Evolutionary conservation across 1,284 basidiomycete species (phyloP).

Genomic region (Ceratobasidium sp.): DNA sequence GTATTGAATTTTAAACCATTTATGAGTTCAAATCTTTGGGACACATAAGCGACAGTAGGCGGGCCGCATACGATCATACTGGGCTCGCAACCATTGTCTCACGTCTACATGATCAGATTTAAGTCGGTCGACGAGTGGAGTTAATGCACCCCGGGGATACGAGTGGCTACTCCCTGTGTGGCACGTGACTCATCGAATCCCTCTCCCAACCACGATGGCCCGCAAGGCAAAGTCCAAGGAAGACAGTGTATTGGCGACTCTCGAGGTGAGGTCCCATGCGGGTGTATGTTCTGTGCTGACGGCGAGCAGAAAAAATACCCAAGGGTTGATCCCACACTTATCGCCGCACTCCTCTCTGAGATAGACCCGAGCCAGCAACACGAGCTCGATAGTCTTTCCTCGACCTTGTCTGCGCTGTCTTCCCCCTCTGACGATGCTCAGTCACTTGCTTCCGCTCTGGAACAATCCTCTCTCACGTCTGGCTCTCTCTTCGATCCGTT

Average conservation of each 20-base stretch:
- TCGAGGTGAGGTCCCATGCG: neutral
- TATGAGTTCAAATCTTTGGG: too few species aligned
- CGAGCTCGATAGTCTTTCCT: conserved; percentile 13
- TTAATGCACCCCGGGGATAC: too few species aligned
- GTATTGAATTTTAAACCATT: too few species aligned
- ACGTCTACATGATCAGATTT: too few species aligned
- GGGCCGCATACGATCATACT: too few species aligned
- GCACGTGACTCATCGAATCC: conserved; percentile 29
- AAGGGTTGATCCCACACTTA: conserved; percentile 22
- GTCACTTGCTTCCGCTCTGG: conserved; percentile 20
- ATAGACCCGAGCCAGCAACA: conserved; percentile 11
- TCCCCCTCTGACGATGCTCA: conserved; percentile 1
- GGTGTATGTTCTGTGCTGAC: neutral
- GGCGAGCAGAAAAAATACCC: conserved; percentile 30
- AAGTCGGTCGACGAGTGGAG: neutral
- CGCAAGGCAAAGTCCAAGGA: neutral
- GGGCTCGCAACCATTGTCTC: too few species aligned
- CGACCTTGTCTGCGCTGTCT: conserved; percentile 18
- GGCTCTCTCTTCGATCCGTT: conserved; percentile 30
- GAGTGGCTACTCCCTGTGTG: neutral
- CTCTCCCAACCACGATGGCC: conserved; percentile 28
- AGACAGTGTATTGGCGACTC: neutral
- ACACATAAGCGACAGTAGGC: too few species aligned
- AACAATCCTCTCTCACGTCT: conserved; percentile 24
- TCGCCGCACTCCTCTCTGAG: conserved; percentile 30